These are phyloP conservation scores for Nakazawaea holstii DNA, from an alignment of 805 yeast species.

Conservation along the genomic window DNA sequence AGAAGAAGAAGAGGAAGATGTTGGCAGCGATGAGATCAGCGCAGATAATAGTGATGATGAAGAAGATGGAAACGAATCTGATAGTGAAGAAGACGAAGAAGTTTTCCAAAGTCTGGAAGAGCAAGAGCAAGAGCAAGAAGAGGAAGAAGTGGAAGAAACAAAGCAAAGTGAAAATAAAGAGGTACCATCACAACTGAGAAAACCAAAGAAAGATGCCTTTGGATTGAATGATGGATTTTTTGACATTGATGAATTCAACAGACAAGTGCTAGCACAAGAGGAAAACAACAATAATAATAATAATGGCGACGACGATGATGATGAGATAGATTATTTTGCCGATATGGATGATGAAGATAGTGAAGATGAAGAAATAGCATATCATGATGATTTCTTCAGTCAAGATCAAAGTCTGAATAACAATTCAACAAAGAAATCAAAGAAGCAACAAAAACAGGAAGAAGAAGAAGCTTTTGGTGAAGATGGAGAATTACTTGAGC, in stretches of 20 bases:
- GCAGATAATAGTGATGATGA: conserved; percentile 21
- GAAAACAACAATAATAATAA: conserved; percentile 31
- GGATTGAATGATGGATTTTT: conserved; percentile 84
- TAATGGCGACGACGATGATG: conserved; percentile 43
- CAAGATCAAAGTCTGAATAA: conserved; percentile 22
- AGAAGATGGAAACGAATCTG: conserved; percentile 18
- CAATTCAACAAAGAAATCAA: conserved; percentile 6
- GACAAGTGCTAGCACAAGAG: conserved; percentile 64
- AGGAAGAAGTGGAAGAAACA: no score
- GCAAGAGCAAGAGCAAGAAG: conserved; percentile 11
- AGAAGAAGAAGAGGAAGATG: conserved; percentile 31
- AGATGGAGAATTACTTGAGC: conserved; percentile 43
- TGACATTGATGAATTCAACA: conserved; percentile 78
- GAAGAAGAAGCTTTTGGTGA: conserved; percentile 14
- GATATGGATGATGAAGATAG: conserved; percentile 28
- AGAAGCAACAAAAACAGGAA: conserved; percentile 10
- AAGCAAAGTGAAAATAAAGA: conserved; percentile 13
- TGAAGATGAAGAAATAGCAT: conserved; percentile 38
- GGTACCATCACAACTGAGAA: not conserved
- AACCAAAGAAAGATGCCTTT: conserved; percentile 40
- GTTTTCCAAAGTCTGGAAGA: conserved; percentile 1
- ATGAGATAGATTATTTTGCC: conserved; percentile 45
- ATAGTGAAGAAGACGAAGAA: conserved; percentile 13
- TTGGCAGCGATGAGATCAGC: conserved; percentile 22
- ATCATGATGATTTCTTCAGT: conserved; percentile 66